These are phyloP conservation scores for Russula vinacea DNA, from an alignment of 768 basidiomycete genomes.

Conservation along the genomic window DNA sequence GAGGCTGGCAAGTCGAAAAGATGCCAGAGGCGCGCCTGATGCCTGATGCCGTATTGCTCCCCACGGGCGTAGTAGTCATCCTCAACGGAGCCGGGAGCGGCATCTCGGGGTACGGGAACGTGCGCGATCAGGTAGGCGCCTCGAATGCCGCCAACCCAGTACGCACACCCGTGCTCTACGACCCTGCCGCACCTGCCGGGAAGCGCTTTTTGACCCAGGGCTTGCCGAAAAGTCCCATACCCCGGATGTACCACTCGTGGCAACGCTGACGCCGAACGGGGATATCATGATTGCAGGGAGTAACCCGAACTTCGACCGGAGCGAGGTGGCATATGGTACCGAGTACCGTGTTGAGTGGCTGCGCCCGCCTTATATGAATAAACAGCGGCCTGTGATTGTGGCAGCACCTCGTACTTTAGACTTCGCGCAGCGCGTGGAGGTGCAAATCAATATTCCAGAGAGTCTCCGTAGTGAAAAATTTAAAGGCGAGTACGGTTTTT, in stretches of 20 bases:
- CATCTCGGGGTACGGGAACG: constrained; percentile 77
- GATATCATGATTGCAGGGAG: constrained; percentile 78
- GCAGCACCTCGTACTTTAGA: constrained; percentile 39
- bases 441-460: constrained; percentile 46
- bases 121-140: constrained; percentile 59
- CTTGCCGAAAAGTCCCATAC: constrained; percentile 63
- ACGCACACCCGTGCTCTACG: constrained; percentile 66
- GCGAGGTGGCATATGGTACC: constrained; percentile 68
- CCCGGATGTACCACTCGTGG: constrained; percentile 81
- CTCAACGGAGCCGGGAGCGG: constrained; percentile 74
- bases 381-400: constrained; percentile 49
- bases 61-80: constrained; percentile 69
- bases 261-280: constrained; percentile 69
- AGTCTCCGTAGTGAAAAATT: constrained; percentile 43
- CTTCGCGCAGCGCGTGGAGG: constrained; percentile 46
- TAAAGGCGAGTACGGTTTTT: constrained; percentile 42
- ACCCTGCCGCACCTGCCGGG: constrained; percentile 51
- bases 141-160: constrained; percentile 79
- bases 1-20: constrained; percentile 70
- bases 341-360: constrained; percentile 90
- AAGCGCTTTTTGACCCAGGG: constrained; percentile 53
- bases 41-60: constrained; percentile 79
- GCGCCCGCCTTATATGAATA: constrained; percentile 74
- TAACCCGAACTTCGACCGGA: constrained; percentile 79
- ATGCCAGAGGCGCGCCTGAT: constrained; percentile 75